phyloP scores from a whole-genome alignment of 2,329 filamentous ascomycete genomes.

The Pyrenophora graminea region DNA sequence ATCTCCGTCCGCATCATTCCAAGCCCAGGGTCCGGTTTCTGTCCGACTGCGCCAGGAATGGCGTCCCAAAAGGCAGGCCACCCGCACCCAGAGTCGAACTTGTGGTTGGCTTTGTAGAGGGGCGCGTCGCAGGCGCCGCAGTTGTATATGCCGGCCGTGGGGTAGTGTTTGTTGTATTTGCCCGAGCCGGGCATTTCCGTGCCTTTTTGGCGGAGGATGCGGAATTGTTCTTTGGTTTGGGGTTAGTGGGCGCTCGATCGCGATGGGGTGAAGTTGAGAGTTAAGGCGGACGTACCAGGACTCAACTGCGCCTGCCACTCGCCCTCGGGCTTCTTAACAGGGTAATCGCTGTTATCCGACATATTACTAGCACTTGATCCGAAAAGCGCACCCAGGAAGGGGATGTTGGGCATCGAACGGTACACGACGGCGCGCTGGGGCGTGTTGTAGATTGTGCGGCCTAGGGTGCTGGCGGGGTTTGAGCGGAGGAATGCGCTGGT shows the following conservation, averaged over 20 bases:
- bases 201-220: conserved; percentile 86
- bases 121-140: conserved; percentile 87
- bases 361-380: conserved; percentile 55
- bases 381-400: conserved; percentile 79
- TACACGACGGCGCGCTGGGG: conserved; percentile 34
- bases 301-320: conserved; percentile 90
- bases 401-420: conserved; percentile 73
- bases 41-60: conserved; percentile 84
- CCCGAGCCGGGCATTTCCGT: conserved; percentile 82
- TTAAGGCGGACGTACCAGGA: conserved; percentile 56
- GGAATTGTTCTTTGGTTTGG: conserved; percentile 78
- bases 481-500: conserved; percentile 40
- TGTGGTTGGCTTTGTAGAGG: conserved; percentile 89
- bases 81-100: conserved; percentile 94
- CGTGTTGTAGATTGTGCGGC: conserved; percentile 34
- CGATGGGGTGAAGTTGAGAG: too few relatives aligned
- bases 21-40: conserved; percentile 74
- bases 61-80: conserved; percentile 99
- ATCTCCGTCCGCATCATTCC: conserved; percentile 93
- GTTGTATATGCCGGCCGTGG: conserved; percentile 75
- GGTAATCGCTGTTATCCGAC: conserved; percentile 68
- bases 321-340: conserved; percentile 77
- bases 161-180: conserved; percentile 84
- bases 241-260: conserved; percentile 3
- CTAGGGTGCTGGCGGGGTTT: conserved; percentile 45